These are phyloP conservation scores for Linnemannia schmuckeri DNA, from an alignment of 192 early-diverging fungal species.

Conservation along the genomic window DNA sequence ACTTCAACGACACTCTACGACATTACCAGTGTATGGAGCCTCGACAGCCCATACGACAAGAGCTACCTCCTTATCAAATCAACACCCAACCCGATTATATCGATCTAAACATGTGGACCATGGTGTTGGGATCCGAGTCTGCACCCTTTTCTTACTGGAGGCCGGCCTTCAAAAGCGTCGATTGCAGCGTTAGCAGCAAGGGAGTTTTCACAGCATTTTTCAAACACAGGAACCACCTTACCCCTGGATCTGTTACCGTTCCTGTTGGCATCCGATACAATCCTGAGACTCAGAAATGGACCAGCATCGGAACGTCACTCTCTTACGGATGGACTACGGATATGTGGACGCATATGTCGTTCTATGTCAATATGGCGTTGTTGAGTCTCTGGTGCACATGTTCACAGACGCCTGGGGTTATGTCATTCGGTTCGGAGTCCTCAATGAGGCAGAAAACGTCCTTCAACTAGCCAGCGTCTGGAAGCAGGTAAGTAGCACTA, in stretches of 20 bases:
- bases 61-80: background rate
- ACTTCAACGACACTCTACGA: background rate
- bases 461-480: background rate
- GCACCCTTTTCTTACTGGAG: background rate
- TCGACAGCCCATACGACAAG: background rate
- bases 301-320: background rate
- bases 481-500: background rate
- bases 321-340: background rate
- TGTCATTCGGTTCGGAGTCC: background rate
- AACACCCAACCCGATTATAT: background rate
- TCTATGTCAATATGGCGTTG: background rate
- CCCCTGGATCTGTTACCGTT: background rate
- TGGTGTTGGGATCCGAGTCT: background rate
- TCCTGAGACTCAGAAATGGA: background rate
- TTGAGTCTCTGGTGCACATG: background rate
- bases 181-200: background rate
- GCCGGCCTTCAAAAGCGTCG: background rate
- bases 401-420: background rate
- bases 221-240: background rate
- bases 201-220: background rate
- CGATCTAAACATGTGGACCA: background rate
- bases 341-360: background rate
- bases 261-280: background rate
- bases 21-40: background rate
- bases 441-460: background rate